These are phyloP conservation scores for Leishmania lainsoni DNA, from an alignment of 208 protist genomes.

Conservation along the genomic window DNA sequence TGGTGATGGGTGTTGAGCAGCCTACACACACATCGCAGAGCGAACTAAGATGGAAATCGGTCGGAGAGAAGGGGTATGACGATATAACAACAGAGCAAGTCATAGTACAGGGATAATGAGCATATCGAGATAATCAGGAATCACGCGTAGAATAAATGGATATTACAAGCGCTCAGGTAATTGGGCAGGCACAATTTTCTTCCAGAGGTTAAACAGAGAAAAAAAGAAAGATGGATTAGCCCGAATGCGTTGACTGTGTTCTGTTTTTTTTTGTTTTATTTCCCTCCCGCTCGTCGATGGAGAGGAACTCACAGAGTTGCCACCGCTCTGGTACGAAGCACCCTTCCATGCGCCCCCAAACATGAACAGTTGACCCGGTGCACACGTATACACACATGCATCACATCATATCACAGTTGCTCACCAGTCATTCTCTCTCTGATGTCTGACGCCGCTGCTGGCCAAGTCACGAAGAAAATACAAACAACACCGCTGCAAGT, in stretches of 20 bases:
- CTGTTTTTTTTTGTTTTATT: neutral
- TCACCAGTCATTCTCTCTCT: neutral
- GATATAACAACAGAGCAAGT: neutral
- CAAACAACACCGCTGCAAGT: slow-evolving; percentile 15
- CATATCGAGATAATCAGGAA: neutral
- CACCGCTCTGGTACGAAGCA: neutral
- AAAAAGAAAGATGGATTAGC: neutral
- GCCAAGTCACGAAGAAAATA: slow-evolving; percentile 12
- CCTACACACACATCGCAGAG: neutral
- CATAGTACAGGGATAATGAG: neutral
- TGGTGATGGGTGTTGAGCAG: too few species aligned
- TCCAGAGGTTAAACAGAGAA: neutral
- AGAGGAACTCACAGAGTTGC: neutral
- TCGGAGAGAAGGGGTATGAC: neutral
- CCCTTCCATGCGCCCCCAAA: neutral
- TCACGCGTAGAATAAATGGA: neutral
- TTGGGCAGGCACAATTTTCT: neutral
- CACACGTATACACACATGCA: neutral
- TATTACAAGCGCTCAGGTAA: neutral
- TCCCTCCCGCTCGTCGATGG: neutral
- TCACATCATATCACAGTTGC: neutral
- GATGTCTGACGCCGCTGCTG: neutral
- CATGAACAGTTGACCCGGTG: neutral
- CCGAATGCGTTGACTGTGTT: neutral
- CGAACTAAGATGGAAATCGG: neutral